A percentile compares a stretch with the other conserved stretches of the same genome.
Conservation (phyloP, 768 basidiomycete species). For the Jaapia argillacea region DNA sequence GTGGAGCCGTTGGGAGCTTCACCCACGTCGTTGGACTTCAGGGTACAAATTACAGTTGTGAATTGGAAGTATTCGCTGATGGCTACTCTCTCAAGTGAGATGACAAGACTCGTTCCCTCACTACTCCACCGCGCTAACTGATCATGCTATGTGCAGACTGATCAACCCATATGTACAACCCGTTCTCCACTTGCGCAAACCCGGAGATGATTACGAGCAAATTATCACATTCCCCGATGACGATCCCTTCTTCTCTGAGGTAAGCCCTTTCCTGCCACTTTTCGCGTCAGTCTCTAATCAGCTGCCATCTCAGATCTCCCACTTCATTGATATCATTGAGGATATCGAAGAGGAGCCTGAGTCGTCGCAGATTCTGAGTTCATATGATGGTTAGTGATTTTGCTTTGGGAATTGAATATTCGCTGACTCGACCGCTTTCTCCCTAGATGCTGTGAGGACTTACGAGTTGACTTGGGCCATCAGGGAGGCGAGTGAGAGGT, state of each 20-base stretch:
- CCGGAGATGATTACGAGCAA: constrained; percentile 72
- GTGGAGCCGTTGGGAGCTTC: constrained; percentile 88
- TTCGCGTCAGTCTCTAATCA: neutral
- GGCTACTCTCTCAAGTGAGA: constrained; percentile 79
- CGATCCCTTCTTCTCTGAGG: constrained; percentile 92
- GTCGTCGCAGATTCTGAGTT: constrained; percentile 67
- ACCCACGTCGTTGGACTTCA: constrained; percentile 88
- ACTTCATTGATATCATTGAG: constrained; percentile 84
- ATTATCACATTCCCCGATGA: constrained; percentile 65
- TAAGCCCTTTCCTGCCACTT: neutral
- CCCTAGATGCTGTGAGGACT: constrained; percentile 70
- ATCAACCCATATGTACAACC: constrained; percentile 94
- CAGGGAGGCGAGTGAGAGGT: constrained; percentile 65
- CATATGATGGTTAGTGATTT: constrained; percentile 60
- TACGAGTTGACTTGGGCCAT: constrained; percentile 95
- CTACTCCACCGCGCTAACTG: constrained; percentile 7
- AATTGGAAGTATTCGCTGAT: constrained; percentile 89
- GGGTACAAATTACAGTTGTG: constrained; percentile 88
- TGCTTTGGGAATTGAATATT: neutral
- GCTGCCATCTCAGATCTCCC: constrained; percentile 38
- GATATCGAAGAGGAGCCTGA: constrained; percentile 84
- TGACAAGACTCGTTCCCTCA: neutral
- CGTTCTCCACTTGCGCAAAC: constrained; percentile 74
- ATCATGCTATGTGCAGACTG: constrained; percentile 33
- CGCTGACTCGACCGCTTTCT: constrained; percentile 2